These are phyloP conservation scores for Russula compacta DNA, from an alignment of 768 basidiomycete genomes.

Conservation along the genomic window DNA sequence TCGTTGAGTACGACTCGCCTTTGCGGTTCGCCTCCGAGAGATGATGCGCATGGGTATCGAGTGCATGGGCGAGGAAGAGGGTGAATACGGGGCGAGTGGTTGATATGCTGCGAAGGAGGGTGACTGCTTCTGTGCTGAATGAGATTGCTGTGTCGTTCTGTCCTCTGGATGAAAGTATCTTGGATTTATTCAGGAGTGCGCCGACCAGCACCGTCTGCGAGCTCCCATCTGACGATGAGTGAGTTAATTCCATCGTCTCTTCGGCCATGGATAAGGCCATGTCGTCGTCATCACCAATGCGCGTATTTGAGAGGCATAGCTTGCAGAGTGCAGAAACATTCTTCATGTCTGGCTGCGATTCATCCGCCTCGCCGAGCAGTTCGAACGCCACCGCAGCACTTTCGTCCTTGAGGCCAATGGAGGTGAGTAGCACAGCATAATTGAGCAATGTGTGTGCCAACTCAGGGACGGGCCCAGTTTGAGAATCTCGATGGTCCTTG, in stretches of 20 bases:
- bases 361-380: background rate
- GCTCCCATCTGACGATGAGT: background rate
- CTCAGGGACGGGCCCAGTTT: background rate
- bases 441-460: constrained; percentile 2
- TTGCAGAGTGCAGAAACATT: background rate
- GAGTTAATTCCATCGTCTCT: background rate
- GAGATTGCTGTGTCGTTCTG: background rate
- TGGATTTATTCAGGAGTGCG: constrained; percentile 6
- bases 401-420: background rate
- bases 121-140: background rate
- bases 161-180: constrained; percentile 3
- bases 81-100: background rate
- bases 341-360: background rate
- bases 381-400: constrained; percentile 2
- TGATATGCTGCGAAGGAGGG: background rate
- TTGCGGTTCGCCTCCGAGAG: constrained; percentile 4
- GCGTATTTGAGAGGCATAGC: background rate
- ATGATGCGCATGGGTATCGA: background rate
- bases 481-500: background rate
- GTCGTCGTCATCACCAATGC: background rate
- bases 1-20: background rate
- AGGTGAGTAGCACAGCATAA: background rate
- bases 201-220: background rate
- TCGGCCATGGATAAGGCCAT: background rate
- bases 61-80: constrained; percentile 7